Percentiles rank a stretch among this genome's conserved stretches.
Evolutionary conservation across 805 yeast genomes (phyloP).

Genomic region (Komagataella pseudopastoris): DNA sequence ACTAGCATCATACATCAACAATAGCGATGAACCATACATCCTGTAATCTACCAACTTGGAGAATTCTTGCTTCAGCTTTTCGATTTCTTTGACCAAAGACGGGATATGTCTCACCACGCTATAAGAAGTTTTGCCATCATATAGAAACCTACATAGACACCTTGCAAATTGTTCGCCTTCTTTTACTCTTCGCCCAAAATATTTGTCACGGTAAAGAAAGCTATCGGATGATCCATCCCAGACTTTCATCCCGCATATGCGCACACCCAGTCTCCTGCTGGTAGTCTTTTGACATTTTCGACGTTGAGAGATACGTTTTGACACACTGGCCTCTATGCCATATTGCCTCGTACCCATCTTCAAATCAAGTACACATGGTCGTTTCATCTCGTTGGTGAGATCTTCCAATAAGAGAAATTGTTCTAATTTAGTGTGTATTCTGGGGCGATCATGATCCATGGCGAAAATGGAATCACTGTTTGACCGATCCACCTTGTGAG

Average conservation of each 20-base stretch:
- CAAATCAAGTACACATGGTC: conserved; percentile 86
- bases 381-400: conserved; percentile 65
- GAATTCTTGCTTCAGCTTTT: conserved; percentile 44
- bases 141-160: conserved; percentile 61
- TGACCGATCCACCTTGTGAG: neutral
- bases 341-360: conserved; percentile 99
- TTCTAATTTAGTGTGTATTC: conserved; percentile 47
- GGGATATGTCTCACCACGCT: conserved; percentile 63
- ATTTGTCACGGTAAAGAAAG: conserved; percentile 72
- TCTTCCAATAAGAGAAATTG: conserved; percentile 84
- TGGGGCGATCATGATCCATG: conserved; percentile 4
- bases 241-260: conserved; percentile 92
- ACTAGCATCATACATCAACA: conserved; percentile 80
- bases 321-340: conserved; percentile 76
- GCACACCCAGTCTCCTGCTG: conserved; percentile 68
- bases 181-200: conserved; percentile 71
- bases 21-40: conserved; percentile 80
- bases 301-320: conserved; percentile 69
- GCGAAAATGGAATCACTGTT: conserved; percentile 1
- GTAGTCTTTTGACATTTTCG: conserved; percentile 76
- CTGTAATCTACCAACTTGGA: conserved; percentile 57
- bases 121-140: conserved; percentile 49
- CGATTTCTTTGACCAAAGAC: conserved; percentile 41
- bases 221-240: conserved; percentile 36
- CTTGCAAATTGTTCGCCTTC: conserved; percentile 69